phyloP scores from a whole-genome alignment of 2,329 filamentous ascomycete species.

The Botryotinia globosa region DNA sequence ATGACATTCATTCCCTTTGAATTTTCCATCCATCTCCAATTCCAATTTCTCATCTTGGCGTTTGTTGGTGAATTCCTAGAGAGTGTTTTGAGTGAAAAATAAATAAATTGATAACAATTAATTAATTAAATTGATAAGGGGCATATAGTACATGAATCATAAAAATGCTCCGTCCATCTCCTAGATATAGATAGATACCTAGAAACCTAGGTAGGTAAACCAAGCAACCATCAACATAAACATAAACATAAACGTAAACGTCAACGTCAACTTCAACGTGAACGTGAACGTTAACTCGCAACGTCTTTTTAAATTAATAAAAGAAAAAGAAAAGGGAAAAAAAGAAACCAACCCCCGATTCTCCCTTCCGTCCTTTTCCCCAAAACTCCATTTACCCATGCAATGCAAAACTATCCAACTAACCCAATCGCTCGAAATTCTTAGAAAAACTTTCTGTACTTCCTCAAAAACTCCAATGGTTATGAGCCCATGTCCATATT shows the following conservation, averaged over 20 bases:
- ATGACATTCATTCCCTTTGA: not conserved
- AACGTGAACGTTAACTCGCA: not conserved
- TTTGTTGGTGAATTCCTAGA: no score
- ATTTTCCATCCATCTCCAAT: not conserved
- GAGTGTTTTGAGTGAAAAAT: no score
- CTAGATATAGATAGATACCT: not conserved
- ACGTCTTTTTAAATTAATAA: not conserved
- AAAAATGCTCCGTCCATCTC: no score
- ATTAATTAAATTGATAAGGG: not conserved
- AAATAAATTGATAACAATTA: no score
- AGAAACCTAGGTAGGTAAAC: not conserved
- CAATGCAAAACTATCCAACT: not conserved
- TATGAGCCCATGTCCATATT: constrained; percentile 7
- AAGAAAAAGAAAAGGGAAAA: no score
- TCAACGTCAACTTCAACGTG: not conserved
- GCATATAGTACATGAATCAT: not conserved
- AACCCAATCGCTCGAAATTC: constrained; percentile 2
- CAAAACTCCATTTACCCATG: not conserved
- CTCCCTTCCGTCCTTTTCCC: not conserved
- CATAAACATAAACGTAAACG: not conserved
- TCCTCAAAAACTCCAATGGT: not conserved
- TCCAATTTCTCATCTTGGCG: not conserved
- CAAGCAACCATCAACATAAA: not conserved
- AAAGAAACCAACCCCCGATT: not conserved
- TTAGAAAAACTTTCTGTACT: not conserved